phyloP scores from a whole-genome alignment of 164 flowering plant genomes.

The Sedum album region DNA sequence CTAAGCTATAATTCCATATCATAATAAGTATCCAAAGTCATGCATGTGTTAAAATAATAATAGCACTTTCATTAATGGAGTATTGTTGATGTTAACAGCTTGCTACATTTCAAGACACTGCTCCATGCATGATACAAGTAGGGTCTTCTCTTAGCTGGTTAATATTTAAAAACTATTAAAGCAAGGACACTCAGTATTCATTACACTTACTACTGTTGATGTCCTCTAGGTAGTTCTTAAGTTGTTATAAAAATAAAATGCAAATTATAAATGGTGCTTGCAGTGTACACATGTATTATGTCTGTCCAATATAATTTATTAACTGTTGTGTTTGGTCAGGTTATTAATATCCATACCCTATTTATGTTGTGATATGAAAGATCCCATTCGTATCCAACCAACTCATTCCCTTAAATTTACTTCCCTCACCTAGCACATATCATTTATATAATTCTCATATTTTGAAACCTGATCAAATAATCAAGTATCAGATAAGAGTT shows the following conservation, averaged over 20 bases:
- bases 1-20: no score
- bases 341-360: conserved; percentile 1
- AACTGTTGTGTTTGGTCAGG: not conserved
- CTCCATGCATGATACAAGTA: not conserved
- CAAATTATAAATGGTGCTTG: not conserved
- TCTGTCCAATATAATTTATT: not conserved
- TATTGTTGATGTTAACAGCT: conserved; percentile 1
- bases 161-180: no score
- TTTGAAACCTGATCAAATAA: no score
- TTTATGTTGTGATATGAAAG: conserved; percentile 1
- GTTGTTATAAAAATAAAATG: not conserved
- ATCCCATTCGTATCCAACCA: conserved; percentile 3
- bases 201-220: not conserved
- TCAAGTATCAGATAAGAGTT: no score
- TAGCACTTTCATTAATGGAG: not conserved
- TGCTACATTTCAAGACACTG: not conserved
- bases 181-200: not conserved
- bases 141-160: not conserved
- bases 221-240: not conserved
- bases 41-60: no score
- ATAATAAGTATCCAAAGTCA: no score
- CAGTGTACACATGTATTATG: not conserved
- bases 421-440: not conserved
- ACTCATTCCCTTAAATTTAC: not conserved
- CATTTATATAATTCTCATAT: not conserved